phyloP scores from a whole-genome alignment of 352 stramenopile species.

The Pythium insidiosum region DNA sequence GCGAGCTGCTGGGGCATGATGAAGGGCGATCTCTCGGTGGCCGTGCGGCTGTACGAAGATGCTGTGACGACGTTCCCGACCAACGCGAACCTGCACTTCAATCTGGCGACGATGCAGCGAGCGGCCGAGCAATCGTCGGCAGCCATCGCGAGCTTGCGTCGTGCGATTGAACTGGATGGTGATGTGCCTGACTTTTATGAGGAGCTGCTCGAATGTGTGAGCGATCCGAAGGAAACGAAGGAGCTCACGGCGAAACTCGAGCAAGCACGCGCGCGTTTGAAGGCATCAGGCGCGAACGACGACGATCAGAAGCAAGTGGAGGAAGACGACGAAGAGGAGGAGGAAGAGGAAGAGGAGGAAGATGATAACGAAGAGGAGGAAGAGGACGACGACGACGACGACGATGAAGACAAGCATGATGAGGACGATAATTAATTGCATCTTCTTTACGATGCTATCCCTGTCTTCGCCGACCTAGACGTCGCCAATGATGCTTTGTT shows the following conservation, averaged over 20 bases:
- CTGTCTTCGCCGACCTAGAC: not conserved
- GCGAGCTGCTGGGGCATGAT: constrained; percentile 41
- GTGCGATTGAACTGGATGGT: constrained; percentile 28
- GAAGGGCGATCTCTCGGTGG: constrained; percentile 39
- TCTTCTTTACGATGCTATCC: too few species aligned
- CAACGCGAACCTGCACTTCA: constrained; percentile 57
- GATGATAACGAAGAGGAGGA: not conserved
- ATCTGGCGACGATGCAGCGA: constrained; percentile 62
- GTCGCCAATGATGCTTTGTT: constrained; percentile 7
- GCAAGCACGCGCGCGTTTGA: too few species aligned
- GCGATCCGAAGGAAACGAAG: constrained; percentile 4
- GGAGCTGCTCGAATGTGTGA: constrained; percentile 33
- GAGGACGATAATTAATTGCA: not conserved
- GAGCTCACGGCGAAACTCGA: not conserved
- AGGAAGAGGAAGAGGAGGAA: too few species aligned
- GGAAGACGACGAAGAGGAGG: not conserved
- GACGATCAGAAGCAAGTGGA: too few species aligned
- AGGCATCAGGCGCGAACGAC: too few species aligned
- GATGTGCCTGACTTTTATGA: constrained; percentile 41
- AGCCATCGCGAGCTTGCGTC: constrained; percentile 28
- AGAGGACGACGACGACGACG: not conserved
- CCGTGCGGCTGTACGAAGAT: constrained; percentile 35
- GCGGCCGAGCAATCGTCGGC: constrained; percentile 18
- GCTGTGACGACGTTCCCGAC: constrained; percentile 24
- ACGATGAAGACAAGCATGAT: not conserved